Base-by-base conservation (phyloP, 2,329 filamentous ascomycete genomes). In the Coniochaeta pulveracea region DNA sequence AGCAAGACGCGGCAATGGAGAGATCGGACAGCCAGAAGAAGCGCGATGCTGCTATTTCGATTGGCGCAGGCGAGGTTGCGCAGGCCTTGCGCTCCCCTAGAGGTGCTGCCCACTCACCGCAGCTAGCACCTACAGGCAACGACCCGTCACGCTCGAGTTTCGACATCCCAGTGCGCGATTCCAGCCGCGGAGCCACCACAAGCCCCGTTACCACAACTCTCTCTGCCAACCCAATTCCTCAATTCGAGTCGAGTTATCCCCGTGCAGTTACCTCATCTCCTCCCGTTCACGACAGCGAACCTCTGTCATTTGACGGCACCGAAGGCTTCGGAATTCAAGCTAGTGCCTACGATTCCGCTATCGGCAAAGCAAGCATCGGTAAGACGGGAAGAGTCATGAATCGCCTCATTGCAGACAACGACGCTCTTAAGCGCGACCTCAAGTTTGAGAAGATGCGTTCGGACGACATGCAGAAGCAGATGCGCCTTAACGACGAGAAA, bases 321-420 rank as follows among this genome's bases (percentile, higher is more conserved):
- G n/a, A n/a, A n/a, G n/a, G n/a, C n/a, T n/a, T n/a, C n/a, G n/a
- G n/a, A n/a, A n/a, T n/a, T n/a, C n/a, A n/a, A n/a, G n/a, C n/a
- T n/a, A n/a, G n/a, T n/a, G n/a, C n/a, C n/a, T 61, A 76, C 72
- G 77, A 80, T 47, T 74, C 75, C 19, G 76, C 76, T 3, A 69
- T 82, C 28, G 78, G 78, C 43, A 78, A 79, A 48, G 77, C 78
- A 6, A 76, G 74, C 3, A 58, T 80, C 3, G 80, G 80, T 26
- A 85, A 85, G 60, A 84, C 78, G 8, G 80, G 80, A 7, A 67
- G 80, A 21, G 80, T 85, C 34, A 89, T 91, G 54, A 85, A 91
- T 57, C 75, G 76, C 48, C 69, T 91, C 34, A 83, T 85, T 49
- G 77, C 78, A 34, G 83, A 89, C 50, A 86, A 86, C 44, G 83